Percentiles rank a stretch among this genome's conserved stretches.
Evolutionary conservation across 2,329 filamentous ascomycete species (phyloP).

Genomic region (Fusarium buxicola): DNA sequence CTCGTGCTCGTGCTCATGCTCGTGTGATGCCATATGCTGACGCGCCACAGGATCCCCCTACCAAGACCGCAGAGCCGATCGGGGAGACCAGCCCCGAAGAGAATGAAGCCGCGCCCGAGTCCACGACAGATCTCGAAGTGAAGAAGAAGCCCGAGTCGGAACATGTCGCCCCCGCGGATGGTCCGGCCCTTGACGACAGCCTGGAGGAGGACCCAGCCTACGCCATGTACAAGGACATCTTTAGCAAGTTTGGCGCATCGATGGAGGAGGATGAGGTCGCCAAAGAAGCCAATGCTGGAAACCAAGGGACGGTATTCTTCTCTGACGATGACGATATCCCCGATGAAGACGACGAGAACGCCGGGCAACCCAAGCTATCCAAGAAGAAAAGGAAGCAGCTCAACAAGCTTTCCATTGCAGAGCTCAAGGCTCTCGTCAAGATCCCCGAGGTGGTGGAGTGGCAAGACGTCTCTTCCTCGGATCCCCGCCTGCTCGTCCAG

Average conservation of each 20-base stretch:
- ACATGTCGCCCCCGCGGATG: conserved; percentile 56
- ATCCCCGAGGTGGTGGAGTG: conserved; percentile 97
- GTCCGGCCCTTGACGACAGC: conserved; percentile 68
- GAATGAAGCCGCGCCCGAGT: conserved; percentile 50
- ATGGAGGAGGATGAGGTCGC: conserved; percentile 71
- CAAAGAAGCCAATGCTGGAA: conserved; percentile 74
- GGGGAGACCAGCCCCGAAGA: conserved; percentile 42
- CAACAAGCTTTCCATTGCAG: conserved; percentile 92
- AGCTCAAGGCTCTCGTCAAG: conserved; percentile 90
- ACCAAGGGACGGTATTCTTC: conserved; percentile 87
- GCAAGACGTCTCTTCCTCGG: conserved; percentile 92
- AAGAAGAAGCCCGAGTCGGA: conserved; percentile 52
- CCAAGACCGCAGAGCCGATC: conserved; percentile 32
- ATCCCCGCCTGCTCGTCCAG: conserved; percentile 89
- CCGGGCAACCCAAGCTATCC: conserved; percentile 76
- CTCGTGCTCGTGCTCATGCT: not conserved
- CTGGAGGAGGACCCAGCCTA: conserved; percentile 79
- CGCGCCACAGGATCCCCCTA: conserved; percentile 36
- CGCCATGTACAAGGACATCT: conserved; percentile 84
- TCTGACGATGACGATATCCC: conserved; percentile 88
- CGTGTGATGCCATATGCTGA: conserved; percentile 18
- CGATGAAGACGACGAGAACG: conserved; percentile 80
- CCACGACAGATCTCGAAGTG: conserved; percentile 55
- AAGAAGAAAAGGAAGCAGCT: conserved; percentile 95
- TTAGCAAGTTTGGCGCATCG: conserved; percentile 79